Evolutionary conservation across 2,329 filamentous ascomycete genomes (phyloP).

Genomic region (Alternaria longipes): DNA sequence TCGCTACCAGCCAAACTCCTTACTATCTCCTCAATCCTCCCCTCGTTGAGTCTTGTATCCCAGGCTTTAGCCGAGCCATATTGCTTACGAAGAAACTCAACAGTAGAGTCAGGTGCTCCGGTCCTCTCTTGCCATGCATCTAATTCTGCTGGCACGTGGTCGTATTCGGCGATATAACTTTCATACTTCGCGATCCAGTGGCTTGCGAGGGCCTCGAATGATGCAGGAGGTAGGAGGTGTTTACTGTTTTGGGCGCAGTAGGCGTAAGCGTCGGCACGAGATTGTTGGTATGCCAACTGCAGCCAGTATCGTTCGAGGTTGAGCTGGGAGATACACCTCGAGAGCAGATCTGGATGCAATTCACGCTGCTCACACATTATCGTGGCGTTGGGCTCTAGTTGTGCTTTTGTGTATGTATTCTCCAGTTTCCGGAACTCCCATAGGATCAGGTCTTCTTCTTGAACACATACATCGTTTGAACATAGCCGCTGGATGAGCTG

Average conservation of each 20-base stretch:
- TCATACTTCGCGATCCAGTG: background rate
- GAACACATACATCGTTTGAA: conserved; percentile 9
- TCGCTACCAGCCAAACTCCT: background rate
- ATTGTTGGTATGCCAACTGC: conserved; percentile 16
- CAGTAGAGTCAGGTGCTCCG: background rate
- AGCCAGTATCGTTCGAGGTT: conserved; percentile 9
- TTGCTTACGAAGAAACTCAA: background rate
- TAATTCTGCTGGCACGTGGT: background rate
- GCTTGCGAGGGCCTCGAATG: conserved; percentile 3
- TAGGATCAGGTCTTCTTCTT: conserved; percentile 16
- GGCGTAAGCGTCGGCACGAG: conserved; percentile 11
- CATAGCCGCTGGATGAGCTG: conserved; percentile 8
- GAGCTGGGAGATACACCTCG: conserved; percentile 14
- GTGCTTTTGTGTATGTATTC: conserved; percentile 9
- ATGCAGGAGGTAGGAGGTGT: conserved; percentile 7
- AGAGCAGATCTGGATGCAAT: background rate
- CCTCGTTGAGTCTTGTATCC: background rate
- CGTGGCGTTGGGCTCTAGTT: background rate
- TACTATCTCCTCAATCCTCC: background rate
- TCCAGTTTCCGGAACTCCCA: conserved; percentile 20
- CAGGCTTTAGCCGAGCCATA: background rate
- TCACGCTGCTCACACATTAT: background rate
- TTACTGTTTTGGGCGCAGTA: conserved; percentile 9
- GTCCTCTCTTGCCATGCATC: background rate
- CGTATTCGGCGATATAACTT: background rate